phyloP scores from a whole-genome alignment of 805 yeast genomes.

The Cyberlindnera misumaiensis region DNA sequence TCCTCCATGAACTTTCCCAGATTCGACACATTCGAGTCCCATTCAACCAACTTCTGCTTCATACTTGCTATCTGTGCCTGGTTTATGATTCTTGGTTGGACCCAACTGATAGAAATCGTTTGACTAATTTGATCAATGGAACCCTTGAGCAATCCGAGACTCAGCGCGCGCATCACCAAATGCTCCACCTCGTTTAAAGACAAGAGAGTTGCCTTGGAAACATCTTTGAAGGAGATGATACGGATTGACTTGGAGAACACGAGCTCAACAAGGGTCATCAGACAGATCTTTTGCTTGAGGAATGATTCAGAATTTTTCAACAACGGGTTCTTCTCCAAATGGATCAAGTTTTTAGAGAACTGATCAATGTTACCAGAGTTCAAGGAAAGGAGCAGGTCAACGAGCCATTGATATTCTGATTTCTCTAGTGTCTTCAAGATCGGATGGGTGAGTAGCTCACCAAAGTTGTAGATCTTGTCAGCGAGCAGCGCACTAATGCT shows the following conservation, averaged over 20 bases:
- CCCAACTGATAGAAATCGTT: constrained; percentile 81
- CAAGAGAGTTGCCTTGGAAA: constrained; percentile 64
- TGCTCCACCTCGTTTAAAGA: constrained; percentile 70
- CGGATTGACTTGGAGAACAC: constrained; percentile 77
- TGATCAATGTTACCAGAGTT: constrained; percentile 70
- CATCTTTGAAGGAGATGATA: constrained; percentile 63
- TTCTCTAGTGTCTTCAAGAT: constrained; percentile 48
- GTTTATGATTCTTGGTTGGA: constrained; percentile 91
- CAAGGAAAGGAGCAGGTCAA: constrained; percentile 59
- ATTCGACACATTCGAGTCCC: constrained; percentile 71
- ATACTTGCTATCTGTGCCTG: constrained; percentile 70
- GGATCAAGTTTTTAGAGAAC: constrained; percentile 47
- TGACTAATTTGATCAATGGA: constrained; percentile 80
- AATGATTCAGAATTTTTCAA: constrained; percentile 55
- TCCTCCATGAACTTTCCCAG: constrained; percentile 55
- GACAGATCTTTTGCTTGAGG: constrained; percentile 82
- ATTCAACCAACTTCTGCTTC: constrained; percentile 62
- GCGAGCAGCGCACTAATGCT: constrained; percentile 85
- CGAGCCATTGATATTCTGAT: constrained; percentile 60
- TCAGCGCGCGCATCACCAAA: constrained; percentile 84
- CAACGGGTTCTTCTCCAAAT: constrained; percentile 43
- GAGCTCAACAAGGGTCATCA: constrained; percentile 85
- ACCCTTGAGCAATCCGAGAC: constrained; percentile 81
- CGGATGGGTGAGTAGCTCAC: constrained; percentile 89
- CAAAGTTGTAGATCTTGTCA: constrained; percentile 89